Conservation (phyloP, 1,284 basidiomycete genomes). For the Sporisorium scitamineum region DNA sequence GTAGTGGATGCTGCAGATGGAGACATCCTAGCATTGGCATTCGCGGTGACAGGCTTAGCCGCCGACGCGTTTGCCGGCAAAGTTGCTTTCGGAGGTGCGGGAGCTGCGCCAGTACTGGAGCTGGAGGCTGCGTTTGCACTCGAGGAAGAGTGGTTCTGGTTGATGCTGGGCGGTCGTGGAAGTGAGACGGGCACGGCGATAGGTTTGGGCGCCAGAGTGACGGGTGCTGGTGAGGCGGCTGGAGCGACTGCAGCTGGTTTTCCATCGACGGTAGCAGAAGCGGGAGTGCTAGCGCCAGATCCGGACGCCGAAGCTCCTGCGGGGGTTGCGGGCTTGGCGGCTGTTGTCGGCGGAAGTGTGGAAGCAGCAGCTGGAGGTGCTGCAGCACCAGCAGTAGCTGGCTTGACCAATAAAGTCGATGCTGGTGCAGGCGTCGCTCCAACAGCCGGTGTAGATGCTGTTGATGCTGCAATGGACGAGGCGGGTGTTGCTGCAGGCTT, state of each 20-base stretch:
- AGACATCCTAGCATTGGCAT: conserved; percentile 1
- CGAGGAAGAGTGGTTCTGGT: conserved; percentile 30
- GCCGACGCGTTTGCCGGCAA: not conserved
- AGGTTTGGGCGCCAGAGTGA: conserved; percentile 24
- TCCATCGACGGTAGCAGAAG: conserved; percentile 5
- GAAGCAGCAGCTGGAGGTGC: conserved; percentile 2
- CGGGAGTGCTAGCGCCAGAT: conserved; percentile 4
- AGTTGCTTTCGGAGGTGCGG: conserved; percentile 6
- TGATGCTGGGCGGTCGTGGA: conserved; percentile 47
- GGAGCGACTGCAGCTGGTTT: conserved; percentile 13
- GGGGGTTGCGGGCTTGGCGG: conserved; percentile 9
- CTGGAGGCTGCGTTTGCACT: conserved; percentile 12
- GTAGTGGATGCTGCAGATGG: conserved; percentile 4
- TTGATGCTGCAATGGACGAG: not conserved
- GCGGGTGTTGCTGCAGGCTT: conserved; percentile 15
- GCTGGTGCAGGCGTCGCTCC: conserved; percentile 1
- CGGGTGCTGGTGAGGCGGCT: conserved; percentile 7
- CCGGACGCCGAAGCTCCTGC: conserved; percentile 6
- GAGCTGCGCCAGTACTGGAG: not conserved
- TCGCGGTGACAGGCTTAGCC: conserved; percentile 12
- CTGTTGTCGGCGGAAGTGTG: not conserved
- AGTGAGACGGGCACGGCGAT: conserved; percentile 31
- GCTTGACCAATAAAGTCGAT: not conserved
- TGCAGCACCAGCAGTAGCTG: not conserved
- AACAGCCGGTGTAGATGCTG: conserved; percentile 1